Evolutionary conservation across 495 filamentous ascomycete genomes (phyloP), one percentile per base, ranked within the genome.

Genomic region (Polyplosphaeria fusca): DNA sequence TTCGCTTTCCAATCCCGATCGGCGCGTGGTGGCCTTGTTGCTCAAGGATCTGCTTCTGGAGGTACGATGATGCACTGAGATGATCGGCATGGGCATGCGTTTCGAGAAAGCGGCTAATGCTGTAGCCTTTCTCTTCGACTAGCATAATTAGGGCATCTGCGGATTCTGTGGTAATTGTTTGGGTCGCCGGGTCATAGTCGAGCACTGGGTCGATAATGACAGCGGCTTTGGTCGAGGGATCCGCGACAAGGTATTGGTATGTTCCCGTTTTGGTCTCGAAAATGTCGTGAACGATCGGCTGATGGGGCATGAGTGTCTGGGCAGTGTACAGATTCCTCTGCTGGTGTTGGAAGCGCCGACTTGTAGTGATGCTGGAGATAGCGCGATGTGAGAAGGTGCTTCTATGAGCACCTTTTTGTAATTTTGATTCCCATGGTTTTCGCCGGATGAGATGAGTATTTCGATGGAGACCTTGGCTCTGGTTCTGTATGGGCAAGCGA

Each of bases 1-100:
- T 82, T 13, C 81, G 72, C 49, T 75, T 74, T 26, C 82, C 82
- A 51, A 83, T 83, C 44, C 76, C 69, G 12, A 84, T 72, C 4
- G 57, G 35, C 0, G 75, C 77, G 61, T 7, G 66, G 62, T 69
- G 2, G 28, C 52, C 11, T 57, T 61, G 40, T 71, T 66, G 0
- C 19, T 26, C 35, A 40, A 38, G 22, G 45, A 85, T 73, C 14
- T 65, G 59, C 1, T 47, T 53, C 60, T 82, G 80, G 1, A 86
- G 70, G 53, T 84, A 86, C 4, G 66, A 68, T 0, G 80, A 67
- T 0, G 82, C 76, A 1, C 79, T 83, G n/a, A 84, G 65, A 61
- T 85, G 82, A 68, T 84, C 82, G 39, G 82, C 82, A 60, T 86
- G 82, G 12, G 73, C 75, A 60, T 84, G 82, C 0, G 82, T 84